Conservation (phyloP, 805 yeast genomes). For the Sugiyamaella boreocaroliniensis region DNA sequence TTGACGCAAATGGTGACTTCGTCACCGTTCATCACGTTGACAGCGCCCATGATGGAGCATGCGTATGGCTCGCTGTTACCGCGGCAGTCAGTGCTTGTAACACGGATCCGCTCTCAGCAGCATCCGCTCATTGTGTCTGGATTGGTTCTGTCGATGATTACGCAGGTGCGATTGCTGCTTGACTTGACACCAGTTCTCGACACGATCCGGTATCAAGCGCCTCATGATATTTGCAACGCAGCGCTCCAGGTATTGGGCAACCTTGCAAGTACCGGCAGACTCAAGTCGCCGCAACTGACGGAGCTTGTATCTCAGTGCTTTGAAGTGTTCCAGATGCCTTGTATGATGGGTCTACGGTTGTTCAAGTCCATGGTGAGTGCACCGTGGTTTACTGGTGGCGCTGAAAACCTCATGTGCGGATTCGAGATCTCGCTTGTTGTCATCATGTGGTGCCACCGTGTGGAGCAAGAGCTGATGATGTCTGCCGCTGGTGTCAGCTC, state of each 20-base stretch:
- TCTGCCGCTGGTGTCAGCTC: conserved; percentile 7
- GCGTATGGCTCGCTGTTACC: conserved; percentile 1
- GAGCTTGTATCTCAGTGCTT: conserved; percentile 21
- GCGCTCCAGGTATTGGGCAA: conserved; percentile 11
- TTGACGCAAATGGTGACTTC: conserved; percentile 9
- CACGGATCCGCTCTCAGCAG: conserved; percentile 9
- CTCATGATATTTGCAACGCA: conserved; percentile 20
- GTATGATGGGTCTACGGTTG: conserved; percentile 22
- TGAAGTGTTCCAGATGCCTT: conserved; percentile 22
- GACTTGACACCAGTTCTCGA: conserved; percentile 18
- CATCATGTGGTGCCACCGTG: conserved; percentile 26
- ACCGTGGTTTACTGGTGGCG: conserved; percentile 20
- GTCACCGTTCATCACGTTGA: conserved; percentile 9
- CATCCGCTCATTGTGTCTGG: conserved; percentile 21
- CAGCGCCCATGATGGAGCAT: conserved; percentile 13
- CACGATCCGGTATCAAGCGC: conserved; percentile 19
- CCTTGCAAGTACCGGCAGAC: conserved; percentile 11
- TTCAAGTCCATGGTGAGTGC: conserved; percentile 20
- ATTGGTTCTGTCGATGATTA: conserved; percentile 14
- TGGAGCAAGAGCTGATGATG: conserved; percentile 21
- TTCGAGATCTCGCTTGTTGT: conserved; percentile 24
- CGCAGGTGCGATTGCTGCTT: conserved; percentile 13
- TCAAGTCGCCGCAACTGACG: conserved; percentile 13
- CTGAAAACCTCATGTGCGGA: conserved; percentile 18
- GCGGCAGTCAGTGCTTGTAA: conserved; percentile 5